Conservation (phyloP, 2,329 filamentous ascomycete genomes). For the Hypoxylon sp. region DNA sequence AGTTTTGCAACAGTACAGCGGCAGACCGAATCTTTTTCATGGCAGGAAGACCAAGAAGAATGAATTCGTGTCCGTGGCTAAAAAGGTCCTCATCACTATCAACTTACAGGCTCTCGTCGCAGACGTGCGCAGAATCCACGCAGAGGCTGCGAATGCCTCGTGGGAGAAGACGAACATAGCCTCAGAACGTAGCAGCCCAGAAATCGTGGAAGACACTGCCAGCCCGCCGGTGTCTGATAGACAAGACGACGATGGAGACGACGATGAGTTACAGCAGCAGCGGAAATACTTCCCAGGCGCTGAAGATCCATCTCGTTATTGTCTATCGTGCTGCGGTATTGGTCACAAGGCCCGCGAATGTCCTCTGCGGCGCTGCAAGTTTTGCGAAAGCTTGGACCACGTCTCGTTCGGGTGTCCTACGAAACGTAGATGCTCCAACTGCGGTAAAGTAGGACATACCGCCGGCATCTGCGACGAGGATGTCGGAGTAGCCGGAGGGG, state of each 20-base stretch:
- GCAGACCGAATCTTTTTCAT: conserved; percentile 14
- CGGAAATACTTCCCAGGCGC: conserved; percentile 61
- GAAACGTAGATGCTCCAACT: conserved; percentile 63
- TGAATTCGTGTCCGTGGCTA: conserved; percentile 17
- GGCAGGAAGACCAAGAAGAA: conserved; percentile 31
- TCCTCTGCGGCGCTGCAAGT: conserved; percentile 55
- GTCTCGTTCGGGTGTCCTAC: conserved; percentile 59
- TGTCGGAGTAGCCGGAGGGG: conserved; percentile 59
- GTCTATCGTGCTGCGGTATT: conserved; percentile 59
- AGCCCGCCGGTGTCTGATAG: background rate
- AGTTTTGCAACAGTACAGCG: conserved; percentile 33
- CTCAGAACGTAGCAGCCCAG: background rate
- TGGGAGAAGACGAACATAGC: conserved; percentile 47
- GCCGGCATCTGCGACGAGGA: conserved; percentile 62
- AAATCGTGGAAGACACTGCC: conserved; percentile 12
- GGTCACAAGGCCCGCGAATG: conserved; percentile 58
- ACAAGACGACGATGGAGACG: conserved; percentile 5
- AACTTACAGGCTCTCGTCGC: conserved; percentile 27
- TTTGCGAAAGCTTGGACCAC: conserved; percentile 58
- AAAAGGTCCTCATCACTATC: conserved; percentile 24
- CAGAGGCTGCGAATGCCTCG: background rate
- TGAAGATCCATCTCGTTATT: conserved; percentile 53
- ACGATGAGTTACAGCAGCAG: conserved; percentile 51
- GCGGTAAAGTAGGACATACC: conserved; percentile 68
- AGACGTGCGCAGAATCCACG: conserved; percentile 13